Evolutionary conservation across 306 rosid species (phyloP), one percentile per base, ranked within the genome.

Genomic region (Gleditsia sinensis): DNA sequence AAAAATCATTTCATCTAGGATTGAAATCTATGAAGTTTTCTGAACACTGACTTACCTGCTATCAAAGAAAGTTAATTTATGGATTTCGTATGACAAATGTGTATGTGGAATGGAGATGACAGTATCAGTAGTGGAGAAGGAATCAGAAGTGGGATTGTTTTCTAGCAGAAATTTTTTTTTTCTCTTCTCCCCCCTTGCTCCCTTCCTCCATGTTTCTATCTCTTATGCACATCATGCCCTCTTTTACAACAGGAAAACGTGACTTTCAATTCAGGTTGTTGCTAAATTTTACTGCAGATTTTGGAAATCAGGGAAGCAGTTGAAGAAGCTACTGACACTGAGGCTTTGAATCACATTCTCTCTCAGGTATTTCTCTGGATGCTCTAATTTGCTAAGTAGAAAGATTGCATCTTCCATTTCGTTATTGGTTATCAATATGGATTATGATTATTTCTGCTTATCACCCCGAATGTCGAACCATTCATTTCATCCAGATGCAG

Each of bases 231-330:
- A 3, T 72, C 16, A 37, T 42, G 19, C 72, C 14, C 59, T 40
- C 16, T 43, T 60, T 45, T 19, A 0, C 57, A 27, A 42, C 43
- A n/a, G 54, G 51, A 66, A 79, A 77, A 33, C 25, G 51, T 39
- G 64, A 34, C 19, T 25, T 50, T 24, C 10, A 53, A 50, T 50
- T 30, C 62, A 60, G 61, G 19, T 12, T 17, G 32, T 33, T 74
- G 17, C 69, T 60, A 48, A 61, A 39, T 42, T 75, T 64, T 69
- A 61, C 69, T 69, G 78, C 93, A 92, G 99, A 90, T 94, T 49
- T 34, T 94, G 92, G 99, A 94, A 88, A 87, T 92, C 84, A 83
- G 98, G 86, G 97, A 90, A 86, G 95, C 80, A 23, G 98, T 94
- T 71, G 96, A 90, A 83, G 99, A 94, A 69, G 96, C 99, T 58